Evolutionary conservation across 2,329 filamentous ascomycete genomes (phyloP).

Genomic region (Cryphonectria carpinicola): DNA sequence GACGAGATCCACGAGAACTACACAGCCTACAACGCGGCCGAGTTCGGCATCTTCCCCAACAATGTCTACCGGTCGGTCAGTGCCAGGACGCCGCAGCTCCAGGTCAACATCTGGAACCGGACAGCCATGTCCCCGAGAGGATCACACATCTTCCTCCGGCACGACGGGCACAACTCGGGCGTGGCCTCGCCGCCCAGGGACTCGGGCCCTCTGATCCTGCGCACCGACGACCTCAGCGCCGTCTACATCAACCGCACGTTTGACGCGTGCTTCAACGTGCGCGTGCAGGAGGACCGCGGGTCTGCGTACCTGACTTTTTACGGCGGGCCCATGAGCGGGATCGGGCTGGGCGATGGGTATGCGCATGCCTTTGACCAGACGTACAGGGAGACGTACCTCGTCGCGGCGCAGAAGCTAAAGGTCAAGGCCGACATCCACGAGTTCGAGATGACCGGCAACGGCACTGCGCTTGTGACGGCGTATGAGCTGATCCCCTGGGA

Average conservation of each 20-base stretch:
- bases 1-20: conserved; percentile 30
- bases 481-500: conserved; percentile 38
- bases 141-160: conserved; percentile 41
- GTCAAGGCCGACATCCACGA: conserved; percentile 45
- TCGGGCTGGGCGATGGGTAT: conserved; percentile 17
- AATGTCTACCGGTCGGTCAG: conserved; percentile 40
- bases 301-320: conserved; percentile 33
- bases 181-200: conserved; percentile 27
- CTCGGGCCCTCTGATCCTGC: conserved; percentile 42
- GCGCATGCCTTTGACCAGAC: conserved; percentile 27
- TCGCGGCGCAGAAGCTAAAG: conserved; percentile 1
- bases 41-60: conserved; percentile 36
- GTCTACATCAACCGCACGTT: conserved; percentile 43
- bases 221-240: conserved; percentile 41
- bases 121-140: conserved; percentile 34
- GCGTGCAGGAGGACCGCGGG: conserved; percentile 31
- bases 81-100: conserved; percentile 40
- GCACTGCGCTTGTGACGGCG: conserved; percentile 46
- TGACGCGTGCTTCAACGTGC: conserved; percentile 35
- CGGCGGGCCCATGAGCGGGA: conserved; percentile 26
- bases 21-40: conserved; percentile 37
- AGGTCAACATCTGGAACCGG: conserved; percentile 39
- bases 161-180: conserved; percentile 23
- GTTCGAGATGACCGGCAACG: conserved; percentile 45
- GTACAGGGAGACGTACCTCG: conserved; percentile 40